phyloP scores from a whole-genome alignment of 139 green algal genomes.

The Coelastrella sp. region DNA sequence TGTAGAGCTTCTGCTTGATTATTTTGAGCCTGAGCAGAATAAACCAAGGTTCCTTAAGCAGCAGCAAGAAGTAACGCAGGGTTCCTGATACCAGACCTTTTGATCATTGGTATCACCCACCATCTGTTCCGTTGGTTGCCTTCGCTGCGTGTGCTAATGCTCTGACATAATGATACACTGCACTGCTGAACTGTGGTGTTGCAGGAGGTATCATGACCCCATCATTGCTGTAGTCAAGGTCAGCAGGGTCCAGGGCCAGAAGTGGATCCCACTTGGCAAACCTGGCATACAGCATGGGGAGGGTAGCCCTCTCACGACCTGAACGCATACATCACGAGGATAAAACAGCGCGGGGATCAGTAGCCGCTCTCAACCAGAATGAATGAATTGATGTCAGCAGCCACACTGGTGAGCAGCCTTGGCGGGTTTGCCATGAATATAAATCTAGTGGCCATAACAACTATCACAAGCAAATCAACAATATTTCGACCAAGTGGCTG shows the following conservation, averaged over 20 bases:
- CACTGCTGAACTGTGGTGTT: not conserved
- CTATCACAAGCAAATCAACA: too few relatives aligned
- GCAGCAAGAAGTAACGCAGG: too few relatives aligned
- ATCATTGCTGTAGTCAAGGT: constrained; percentile 36
- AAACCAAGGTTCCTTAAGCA: too few relatives aligned
- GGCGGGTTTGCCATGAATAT: too few relatives aligned
- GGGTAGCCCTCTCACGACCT: constrained; percentile 16
- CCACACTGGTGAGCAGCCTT: too few relatives aligned
- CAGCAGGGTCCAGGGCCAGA: not conserved
- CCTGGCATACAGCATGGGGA: constrained; percentile 13
- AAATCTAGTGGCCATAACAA: too few relatives aligned
- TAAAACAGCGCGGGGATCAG: not conserved
- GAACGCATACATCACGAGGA: not conserved
- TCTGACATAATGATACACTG: constrained; percentile 17
- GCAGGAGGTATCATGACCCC: constrained; percentile 24
- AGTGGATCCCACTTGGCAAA: not conserved
- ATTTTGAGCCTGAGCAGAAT: too few relatives aligned
- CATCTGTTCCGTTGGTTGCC: not conserved
- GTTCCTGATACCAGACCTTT: not conserved
- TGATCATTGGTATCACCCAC: not conserved
- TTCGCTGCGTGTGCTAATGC: constrained; percentile 20
- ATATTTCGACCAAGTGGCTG: too few relatives aligned
- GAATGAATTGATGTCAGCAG: too few relatives aligned
- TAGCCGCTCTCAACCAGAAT: not conserved
- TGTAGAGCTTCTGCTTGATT: not conserved